Conservation (phyloP, 208 protist genomes). For the Trypanosoma brucei region DNA sequence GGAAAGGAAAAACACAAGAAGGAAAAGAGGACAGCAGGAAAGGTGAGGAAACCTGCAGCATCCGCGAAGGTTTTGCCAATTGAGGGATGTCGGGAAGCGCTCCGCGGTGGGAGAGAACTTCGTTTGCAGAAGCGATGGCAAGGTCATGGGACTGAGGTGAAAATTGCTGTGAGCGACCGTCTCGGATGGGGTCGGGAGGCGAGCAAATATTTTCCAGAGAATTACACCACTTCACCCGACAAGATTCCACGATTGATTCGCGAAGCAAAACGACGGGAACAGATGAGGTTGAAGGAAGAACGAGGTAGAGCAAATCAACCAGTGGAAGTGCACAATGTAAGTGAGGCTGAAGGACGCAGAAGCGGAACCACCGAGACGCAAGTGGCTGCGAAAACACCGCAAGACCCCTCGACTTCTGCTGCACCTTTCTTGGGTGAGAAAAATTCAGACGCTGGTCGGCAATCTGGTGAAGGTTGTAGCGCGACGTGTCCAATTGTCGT, state of each 20-base stretch:
- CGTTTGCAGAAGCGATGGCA: background rate
- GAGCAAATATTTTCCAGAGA: constrained; percentile 58
- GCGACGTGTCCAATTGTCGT: constrained; percentile 10
- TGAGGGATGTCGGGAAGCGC: too few relatives aligned
- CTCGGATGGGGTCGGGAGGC: constrained; percentile 69
- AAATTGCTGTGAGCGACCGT: background rate
- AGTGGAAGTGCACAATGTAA: too few relatives aligned
- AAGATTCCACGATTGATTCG: constrained; percentile 29
- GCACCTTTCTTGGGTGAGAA: background rate
- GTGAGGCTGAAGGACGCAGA: constrained; percentile 2
- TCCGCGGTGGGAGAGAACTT: too few relatives aligned
- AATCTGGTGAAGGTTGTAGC: background rate
- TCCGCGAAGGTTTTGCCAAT: too few relatives aligned
- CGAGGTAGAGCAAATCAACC: background rate
- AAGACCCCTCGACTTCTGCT: background rate
- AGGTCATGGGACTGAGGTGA: background rate
- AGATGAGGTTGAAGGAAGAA: constrained; percentile 13
- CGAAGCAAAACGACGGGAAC: constrained; percentile 1
- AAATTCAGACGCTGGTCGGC: too few relatives aligned
- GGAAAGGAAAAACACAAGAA: too few relatives aligned
- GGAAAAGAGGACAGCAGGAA: too few relatives aligned
- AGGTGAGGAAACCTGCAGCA: too few relatives aligned
- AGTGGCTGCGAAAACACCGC: background rate
- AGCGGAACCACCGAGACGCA: background rate
- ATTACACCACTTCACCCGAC: constrained; percentile 68